Percentiles rank a stretch among this genome's conserved stretches.
Evolutionary conservation across 2,329 filamentous ascomycete genomes (phyloP).

Genomic region (Paecilomyces sp.): DNA sequence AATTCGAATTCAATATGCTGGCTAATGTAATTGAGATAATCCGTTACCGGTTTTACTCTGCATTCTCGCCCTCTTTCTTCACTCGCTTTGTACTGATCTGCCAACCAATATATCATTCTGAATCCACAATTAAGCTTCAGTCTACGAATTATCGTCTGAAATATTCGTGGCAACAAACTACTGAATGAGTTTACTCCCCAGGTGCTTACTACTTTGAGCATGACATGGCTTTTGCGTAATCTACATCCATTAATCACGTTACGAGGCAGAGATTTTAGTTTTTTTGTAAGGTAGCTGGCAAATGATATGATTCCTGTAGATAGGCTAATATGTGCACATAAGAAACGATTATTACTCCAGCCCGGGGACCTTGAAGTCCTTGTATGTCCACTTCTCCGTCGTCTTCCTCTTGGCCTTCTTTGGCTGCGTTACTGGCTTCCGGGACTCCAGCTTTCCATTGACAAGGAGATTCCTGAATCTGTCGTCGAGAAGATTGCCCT

Average conservation of each 20-base stretch:
- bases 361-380: constrained; percentile 68
- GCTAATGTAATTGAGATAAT: too few species aligned
- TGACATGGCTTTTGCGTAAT: background rate
- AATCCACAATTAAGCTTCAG: too few species aligned
- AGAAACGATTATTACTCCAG: constrained; percentile 13
- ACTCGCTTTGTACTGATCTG: too few species aligned
- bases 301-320: background rate
- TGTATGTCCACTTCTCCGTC: constrained; percentile 97
- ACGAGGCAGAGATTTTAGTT: background rate
- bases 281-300: background rate
- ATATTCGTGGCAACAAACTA: too few species aligned
- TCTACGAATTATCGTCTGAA: too few species aligned
- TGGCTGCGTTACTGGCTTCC: constrained; percentile 69
- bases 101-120: too few species aligned
- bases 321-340: constrained; percentile 11
- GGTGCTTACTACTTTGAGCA: too few species aligned
- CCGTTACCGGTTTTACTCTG: too few species aligned
- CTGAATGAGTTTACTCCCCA: too few species aligned
- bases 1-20: too few species aligned
- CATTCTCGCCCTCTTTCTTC: too few species aligned
- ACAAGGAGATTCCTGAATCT: constrained; percentile 84
- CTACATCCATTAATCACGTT: background rate
- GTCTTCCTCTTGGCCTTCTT: constrained; percentile 74
- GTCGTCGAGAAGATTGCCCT: constrained; percentile 91
- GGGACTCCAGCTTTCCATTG: constrained; percentile 78